These are phyloP conservation scores for Metschnikowia similis DNA, from an alignment of 805 yeast species.

Conservation along the genomic window DNA sequence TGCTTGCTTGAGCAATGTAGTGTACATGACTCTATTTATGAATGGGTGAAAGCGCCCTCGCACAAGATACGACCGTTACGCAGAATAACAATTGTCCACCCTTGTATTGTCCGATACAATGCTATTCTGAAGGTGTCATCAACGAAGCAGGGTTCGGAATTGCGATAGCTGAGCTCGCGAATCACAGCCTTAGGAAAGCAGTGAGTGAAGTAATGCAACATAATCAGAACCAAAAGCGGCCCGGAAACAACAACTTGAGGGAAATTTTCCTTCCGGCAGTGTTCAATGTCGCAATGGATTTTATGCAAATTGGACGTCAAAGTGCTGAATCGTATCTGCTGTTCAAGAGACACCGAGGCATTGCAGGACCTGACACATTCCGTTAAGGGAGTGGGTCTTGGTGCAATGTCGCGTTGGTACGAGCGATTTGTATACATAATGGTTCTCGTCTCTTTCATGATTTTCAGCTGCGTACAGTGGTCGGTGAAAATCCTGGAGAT, in stretches of 20 bases:
- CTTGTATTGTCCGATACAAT: not conserved
- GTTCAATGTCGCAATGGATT: slow-evolving; percentile 67
- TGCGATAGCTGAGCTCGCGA: slow-evolving; percentile 43
- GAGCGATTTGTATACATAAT: slow-evolving; percentile 55
- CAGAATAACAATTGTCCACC: not conserved
- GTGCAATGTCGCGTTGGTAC: slow-evolving; percentile 8
- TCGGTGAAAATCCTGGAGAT: slow-evolving; percentile 47
- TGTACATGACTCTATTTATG: not conserved
- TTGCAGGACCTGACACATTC: not conserved
- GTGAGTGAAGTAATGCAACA: slow-evolving; percentile 45
- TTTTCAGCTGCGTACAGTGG: slow-evolving; percentile 9
- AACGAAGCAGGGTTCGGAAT: slow-evolving; percentile 47
- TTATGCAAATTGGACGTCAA: slow-evolving; percentile 79
- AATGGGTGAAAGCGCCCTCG: slow-evolving; percentile 4
- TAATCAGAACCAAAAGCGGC: slow-evolving; percentile 64
- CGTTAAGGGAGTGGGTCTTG: not conserved
- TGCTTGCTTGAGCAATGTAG: not conserved
- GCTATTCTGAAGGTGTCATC: slow-evolving; percentile 22
- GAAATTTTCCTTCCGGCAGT: slow-evolving; percentile 57
- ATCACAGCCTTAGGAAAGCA: slow-evolving; percentile 17
- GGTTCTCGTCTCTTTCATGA: slow-evolving; percentile 50
- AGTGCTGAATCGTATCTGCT: slow-evolving; percentile 63
- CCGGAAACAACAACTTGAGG: slow-evolving; percentile 71
- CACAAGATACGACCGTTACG: slow-evolving; percentile 8
- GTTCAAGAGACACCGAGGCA: slow-evolving; percentile 32